A percentile compares a stretch with the other conserved stretches of the same genome.
phyloP scores from a whole-genome alignment of 1,284 basidiomycete genomes.

The Stereum hirsutum region DNA sequence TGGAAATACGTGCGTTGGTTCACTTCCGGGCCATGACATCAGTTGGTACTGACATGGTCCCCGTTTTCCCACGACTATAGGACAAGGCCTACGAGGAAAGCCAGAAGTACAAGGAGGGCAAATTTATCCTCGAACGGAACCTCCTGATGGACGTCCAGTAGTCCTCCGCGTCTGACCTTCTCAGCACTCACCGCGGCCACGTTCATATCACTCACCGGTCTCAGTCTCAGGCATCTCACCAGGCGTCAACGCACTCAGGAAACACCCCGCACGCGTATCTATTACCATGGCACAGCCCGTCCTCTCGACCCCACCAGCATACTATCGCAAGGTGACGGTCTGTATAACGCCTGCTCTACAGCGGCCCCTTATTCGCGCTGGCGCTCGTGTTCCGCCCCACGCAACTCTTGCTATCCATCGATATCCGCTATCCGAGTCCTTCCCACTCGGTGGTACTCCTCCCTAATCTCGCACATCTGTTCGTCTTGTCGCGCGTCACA shows the following conservation, averaged over 20 bases:
- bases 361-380: too few relatives aligned
- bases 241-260: neutral
- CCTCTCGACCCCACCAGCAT: too few relatives aligned
- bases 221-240: conserved; percentile 12
- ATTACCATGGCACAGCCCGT: too few relatives aligned
- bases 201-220: conserved; percentile 8
- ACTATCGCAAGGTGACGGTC: too few relatives aligned
- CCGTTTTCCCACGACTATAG: conserved; percentile 30
- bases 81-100: conserved; percentile 83
- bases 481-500: too few relatives aligned
- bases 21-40: conserved; percentile 1
- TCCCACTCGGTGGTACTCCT: too few relatives aligned
- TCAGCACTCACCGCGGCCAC: conserved; percentile 10
- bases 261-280: too few relatives aligned
- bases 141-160: conserved; percentile 77
- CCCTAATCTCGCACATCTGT: too few relatives aligned
- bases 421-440: too few relatives aligned
- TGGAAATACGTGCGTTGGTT: conserved; percentile 88
- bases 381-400: too few relatives aligned
- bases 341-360: too few relatives aligned
- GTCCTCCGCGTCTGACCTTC: conserved; percentile 12
- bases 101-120: conserved; percentile 98
- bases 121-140: conserved; percentile 93
- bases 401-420: too few relatives aligned
- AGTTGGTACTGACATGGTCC: conserved; percentile 1